phyloP scores from a whole-genome alignment of 2,329 filamentous ascomycete genomes.

The Diatrype stigma region DNA sequence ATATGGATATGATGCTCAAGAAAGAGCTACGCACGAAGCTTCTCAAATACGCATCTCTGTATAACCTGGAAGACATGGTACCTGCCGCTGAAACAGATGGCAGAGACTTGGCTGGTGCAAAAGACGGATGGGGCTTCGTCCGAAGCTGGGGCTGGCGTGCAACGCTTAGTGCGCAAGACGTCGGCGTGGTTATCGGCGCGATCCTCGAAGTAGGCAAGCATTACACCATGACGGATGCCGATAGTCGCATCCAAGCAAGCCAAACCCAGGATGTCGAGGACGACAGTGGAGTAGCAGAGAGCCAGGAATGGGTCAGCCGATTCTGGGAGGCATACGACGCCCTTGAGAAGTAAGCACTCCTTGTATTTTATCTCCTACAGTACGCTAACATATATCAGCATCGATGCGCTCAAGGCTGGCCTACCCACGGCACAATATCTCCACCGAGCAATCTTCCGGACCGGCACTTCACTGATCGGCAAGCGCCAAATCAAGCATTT shows the following conservation, averaged over 20 bases:
- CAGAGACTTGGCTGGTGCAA: slow-evolving; percentile 64
- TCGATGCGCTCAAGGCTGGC: slow-evolving; percentile 71
- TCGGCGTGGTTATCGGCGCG: slow-evolving; percentile 87
- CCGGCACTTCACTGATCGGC: slow-evolving; percentile 83
- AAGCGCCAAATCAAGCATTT: slow-evolving; percentile 94
- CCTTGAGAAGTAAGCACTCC: slow-evolving; percentile 58
- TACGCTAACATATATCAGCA: slow-evolving; percentile 43
- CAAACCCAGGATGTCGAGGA: slow-evolving; percentile 37
- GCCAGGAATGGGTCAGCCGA: slow-evolving; percentile 61
- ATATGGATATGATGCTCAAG: slow-evolving; percentile 98
- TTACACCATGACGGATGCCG: slow-evolving; percentile 30
- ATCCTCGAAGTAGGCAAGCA: slow-evolving; percentile 84
- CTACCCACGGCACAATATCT: slow-evolving; percentile 83
- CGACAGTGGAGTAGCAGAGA: slow-evolving; percentile 45
- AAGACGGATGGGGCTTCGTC: slow-evolving; percentile 96
- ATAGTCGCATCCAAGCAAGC: slow-evolving; percentile 28
- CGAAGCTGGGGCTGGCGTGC: slow-evolving; percentile 97
- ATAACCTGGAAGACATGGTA: slow-evolving; percentile 90
- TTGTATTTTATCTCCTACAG: slow-evolving; percentile 19
- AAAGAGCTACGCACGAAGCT: slow-evolving; percentile 79
- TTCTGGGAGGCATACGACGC: slow-evolving; percentile 73
- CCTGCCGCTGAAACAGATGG: slow-evolving; percentile 71
- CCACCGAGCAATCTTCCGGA: slow-evolving; percentile 87
- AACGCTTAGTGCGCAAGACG: slow-evolving; percentile 87
- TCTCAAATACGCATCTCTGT: slow-evolving; percentile 86